phyloP scores from a whole-genome alignment of 2,329 filamentous ascomycete species.

The Aspergillus eucalypticola region DNA sequence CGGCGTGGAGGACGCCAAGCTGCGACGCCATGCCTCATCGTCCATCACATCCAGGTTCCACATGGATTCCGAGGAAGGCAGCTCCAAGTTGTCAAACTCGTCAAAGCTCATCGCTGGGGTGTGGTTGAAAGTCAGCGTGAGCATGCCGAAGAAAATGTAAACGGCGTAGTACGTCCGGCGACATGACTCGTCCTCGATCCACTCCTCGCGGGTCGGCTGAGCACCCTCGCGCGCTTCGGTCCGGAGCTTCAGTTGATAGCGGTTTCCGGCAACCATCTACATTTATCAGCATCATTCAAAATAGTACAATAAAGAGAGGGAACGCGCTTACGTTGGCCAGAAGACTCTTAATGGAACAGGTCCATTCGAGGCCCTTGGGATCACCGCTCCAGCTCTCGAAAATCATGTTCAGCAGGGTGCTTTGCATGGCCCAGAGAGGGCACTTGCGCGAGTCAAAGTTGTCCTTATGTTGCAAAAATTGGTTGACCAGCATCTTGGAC shows the following conservation, averaged over 20 bases:
- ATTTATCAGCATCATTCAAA: conserved; percentile 22
- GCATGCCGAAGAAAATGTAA: conserved; percentile 96
- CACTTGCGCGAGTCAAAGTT: conserved; percentile 98
- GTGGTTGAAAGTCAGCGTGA: conserved; percentile 96
- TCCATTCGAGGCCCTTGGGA: conserved; percentile 96
- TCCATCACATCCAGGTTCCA: conserved; percentile 86
- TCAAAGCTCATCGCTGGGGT: conserved; percentile 98
- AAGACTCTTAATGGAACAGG: conserved; percentile 97
- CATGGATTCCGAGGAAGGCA: conserved; percentile 89
- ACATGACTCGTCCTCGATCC: conserved; percentile 96
- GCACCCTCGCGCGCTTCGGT: conserved; percentile 80
- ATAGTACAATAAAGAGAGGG: neutral
- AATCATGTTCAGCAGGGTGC: conserved; percentile 95
- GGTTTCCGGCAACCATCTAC: conserved; percentile 91
- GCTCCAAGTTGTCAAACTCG: conserved; percentile 88
- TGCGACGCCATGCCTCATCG: conserved; percentile 81
- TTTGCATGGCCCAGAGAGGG: conserved; percentile 97
- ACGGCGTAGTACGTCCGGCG: conserved; percentile 96
- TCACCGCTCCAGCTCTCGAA: conserved; percentile 99
- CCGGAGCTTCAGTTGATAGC: conserved; percentile 92
- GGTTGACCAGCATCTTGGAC: conserved; percentile 94
- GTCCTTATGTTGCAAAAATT: conserved; percentile 96
- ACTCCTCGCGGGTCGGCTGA: conserved; percentile 78
- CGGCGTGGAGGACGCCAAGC: conserved; percentile 67
- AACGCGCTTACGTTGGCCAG: conserved; percentile 67